Evolutionary conservation across 257 asterid genomes (phyloP).

Genomic region (Ehretia macrophylla): DNA sequence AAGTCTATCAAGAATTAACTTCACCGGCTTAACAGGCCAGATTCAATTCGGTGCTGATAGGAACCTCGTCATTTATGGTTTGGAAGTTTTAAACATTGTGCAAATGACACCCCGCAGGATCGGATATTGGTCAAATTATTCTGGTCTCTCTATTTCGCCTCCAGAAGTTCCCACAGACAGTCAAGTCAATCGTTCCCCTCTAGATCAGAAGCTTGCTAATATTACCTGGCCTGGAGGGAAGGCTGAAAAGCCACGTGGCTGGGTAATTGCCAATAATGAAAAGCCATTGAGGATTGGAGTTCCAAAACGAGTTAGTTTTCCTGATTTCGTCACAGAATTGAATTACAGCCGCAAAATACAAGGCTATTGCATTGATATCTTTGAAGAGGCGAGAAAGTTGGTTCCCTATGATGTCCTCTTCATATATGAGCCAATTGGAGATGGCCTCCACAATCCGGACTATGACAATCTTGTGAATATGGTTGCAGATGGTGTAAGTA

Average conservation of each 20-base stretch:
- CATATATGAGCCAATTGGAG: slow-evolving; percentile 26
- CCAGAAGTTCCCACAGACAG: slow-evolving; percentile 9
- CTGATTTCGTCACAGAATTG: slow-evolving; percentile 27
- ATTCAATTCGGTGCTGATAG: slow-evolving; percentile 18
- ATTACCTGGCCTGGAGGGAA: slow-evolving; percentile 37
- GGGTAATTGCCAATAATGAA: slow-evolving; percentile 25
- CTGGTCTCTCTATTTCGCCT: slow-evolving; percentile 32
- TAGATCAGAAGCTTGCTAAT: slow-evolving; percentile 21
- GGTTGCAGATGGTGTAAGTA: slow-evolving; percentile 37
- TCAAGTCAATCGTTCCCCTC: neutral
- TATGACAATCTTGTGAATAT: slow-evolving; percentile 25
- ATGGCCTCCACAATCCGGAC: slow-evolving; percentile 27
- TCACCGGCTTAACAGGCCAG: slow-evolving; percentile 31
- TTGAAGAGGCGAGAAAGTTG: slow-evolving; percentile 22
- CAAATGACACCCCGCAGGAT: slow-evolving; percentile 13
- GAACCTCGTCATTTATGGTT: slow-evolving; percentile 17
- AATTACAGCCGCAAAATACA: slow-evolving; percentile 18
- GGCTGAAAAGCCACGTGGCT: slow-evolving; percentile 33
- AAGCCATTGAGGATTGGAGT: slow-evolving; percentile 28
- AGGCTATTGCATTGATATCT: slow-evolving; percentile 38
- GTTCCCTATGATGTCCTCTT: slow-evolving; percentile 31
- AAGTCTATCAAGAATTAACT: slow-evolving; percentile 15
- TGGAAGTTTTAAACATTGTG: slow-evolving; percentile 26
- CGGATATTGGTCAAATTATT: slow-evolving; percentile 31
- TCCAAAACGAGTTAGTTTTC: slow-evolving; percentile 30